Base-by-base conservation (phyloP, 2,329 filamentous ascomycete genomes). In the Phyllosticta citrichinensis region DNA sequence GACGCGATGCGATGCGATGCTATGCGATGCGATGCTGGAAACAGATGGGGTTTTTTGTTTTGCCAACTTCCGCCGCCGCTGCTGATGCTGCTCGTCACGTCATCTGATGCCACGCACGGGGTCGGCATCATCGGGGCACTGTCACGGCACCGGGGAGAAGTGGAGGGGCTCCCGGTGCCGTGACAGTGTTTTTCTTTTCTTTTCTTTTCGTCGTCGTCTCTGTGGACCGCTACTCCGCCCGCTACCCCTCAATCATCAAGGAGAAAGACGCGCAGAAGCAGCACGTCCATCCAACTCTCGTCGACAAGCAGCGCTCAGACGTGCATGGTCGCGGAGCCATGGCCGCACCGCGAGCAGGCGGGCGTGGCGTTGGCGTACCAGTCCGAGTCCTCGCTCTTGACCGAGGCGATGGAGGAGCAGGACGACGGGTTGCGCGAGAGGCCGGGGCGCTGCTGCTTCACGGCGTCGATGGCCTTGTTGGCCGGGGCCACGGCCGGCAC, bases 321-420 rank as follows among this genome's bases (percentile, higher is more conserved):
- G 56, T 62, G 60, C 52, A 50, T n/a, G 51, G 55, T 55, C 30
- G 24, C 51, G 30, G 52, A 51, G 55, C 56, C 56, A 52, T 58
- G 60, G 10, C 56, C 60, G 56, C 55, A 57, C 51, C 54, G 52
- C 55, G 35, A 55, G 60, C 55, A 62, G 60, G 51, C 51, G 2
- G 60, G 55, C 33, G 60, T 62, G 22, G 60, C 60, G 33, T 35
- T 54, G 52, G 55, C 56, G 52, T 58, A 35, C 55, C 56, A 62
- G 11, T 58, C 51, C 22, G 55, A 54, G 24, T 33, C 52, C n/a
- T 58, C 55, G 17, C 54, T 56, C 12, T 54, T 56, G 30, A 61
- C 30, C 54, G 47, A 56, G 24, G 50, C 24, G 59, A 61, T 61
- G 53, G 47, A 53, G 24, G 59, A 57, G 59, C 59, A 61, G 19